Base-by-base conservation (phyloP, 1,139 yeast species). In the Candida sojae region DNA sequence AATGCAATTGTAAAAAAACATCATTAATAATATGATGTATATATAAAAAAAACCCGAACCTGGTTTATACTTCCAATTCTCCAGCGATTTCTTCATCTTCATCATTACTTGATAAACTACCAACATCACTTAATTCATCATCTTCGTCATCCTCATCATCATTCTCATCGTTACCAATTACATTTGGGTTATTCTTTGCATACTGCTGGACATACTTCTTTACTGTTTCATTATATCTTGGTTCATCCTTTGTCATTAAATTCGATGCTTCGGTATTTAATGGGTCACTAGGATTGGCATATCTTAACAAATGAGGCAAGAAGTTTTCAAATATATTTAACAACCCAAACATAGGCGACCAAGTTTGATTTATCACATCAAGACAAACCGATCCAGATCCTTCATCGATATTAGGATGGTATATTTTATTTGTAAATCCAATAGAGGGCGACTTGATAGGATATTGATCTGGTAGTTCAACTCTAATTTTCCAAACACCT, bases 301-400 rank as follows among this genome's bases (percentile, higher is more conserved):
- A 93, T 51, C 95, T 80, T 53, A 93, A 73, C 51, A 93, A 73
- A 60, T 95, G 99, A 10, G 99, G 99, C 55, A 93, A 72, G 71
- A 93, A 93, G 62, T 91, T 87, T 62, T 93, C 98, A 64, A 93
- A 91, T 36, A 93, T 89, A 65, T 93, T 93, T 57, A 86, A 75
- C 58, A 92, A 78, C 45, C 93, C 98, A 73, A 91, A 93, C 92
- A 93, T 88, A 2, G 99, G 99, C 40, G 96, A 88, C 99, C 99
- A 93, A 0, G 98, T 91, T 63, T 93, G 97, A 67, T 93, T 93
- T 57, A 93, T 92, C 33, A 93, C 99, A 63, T 93, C 99, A 50
- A 93, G 81, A 68, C 99, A 93, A 11, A 93, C 97, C 0, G 96
- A 85, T 0, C 99, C 99, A 4, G 96, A 86, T 29, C 83, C 79